These are phyloP conservation scores for Fonsecaea erecta DNA, from an alignment of 2,329 filamentous ascomycete genomes.

Conservation along the genomic window DNA sequence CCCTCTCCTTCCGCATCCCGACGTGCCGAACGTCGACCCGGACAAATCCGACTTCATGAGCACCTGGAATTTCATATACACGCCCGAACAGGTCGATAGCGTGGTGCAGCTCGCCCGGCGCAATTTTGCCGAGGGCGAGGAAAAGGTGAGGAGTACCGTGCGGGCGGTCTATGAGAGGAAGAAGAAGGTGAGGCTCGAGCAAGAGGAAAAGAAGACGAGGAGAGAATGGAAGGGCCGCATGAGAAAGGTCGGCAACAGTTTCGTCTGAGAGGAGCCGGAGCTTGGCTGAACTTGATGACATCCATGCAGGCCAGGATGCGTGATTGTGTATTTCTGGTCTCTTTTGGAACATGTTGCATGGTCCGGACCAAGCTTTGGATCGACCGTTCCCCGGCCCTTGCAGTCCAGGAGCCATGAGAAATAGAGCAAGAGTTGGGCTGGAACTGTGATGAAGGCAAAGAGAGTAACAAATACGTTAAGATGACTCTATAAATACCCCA, in stretches of 20 bases:
- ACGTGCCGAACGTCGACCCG: conserved; percentile 81
- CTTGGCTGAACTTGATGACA: conserved; percentile 32
- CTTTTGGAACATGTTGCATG: background rate
- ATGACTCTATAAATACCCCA: too few species aligned
- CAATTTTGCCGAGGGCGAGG: conserved; percentile 83
- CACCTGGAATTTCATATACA: conserved; percentile 99
- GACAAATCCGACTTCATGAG: conserved; percentile 82
- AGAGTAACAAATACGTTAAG: too few species aligned
- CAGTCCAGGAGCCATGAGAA: too few species aligned
- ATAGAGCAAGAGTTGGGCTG: too few species aligned
- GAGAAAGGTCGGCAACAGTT: conserved; percentile 24
- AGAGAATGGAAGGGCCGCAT: conserved; percentile 35
- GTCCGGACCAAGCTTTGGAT: background rate
- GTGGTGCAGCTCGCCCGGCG: conserved; percentile 81
- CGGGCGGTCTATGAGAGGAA: conserved; percentile 92
- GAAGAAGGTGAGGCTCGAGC: conserved; percentile 67
- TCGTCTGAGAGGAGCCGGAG: conserved; percentile 5
- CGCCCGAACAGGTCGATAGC: conserved; percentile 82
- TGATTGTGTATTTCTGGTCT: background rate
- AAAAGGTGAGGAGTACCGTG: conserved; percentile 77
- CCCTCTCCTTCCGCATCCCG: conserved; percentile 78
- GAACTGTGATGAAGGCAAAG: too few species aligned
- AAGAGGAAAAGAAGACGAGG: conserved; percentile 48
- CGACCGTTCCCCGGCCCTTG: background rate
- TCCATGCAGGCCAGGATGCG: background rate